Conservation (phyloP, 352 stramenopile genomes). For the Phytophthora macrochlamydospora region DNA sequence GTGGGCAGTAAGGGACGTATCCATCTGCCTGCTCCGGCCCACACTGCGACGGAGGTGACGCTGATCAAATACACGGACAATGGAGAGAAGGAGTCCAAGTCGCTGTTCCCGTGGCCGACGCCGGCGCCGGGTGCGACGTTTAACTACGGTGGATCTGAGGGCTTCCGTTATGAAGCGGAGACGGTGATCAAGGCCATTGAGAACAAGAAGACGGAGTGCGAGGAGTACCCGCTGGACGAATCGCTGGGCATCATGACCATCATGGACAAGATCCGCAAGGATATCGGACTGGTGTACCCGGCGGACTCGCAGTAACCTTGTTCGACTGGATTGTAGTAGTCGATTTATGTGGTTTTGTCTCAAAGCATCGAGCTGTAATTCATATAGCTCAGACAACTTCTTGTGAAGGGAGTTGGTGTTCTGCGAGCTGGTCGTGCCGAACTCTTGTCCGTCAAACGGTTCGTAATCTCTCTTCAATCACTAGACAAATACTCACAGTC, state of each 20-base stretch:
- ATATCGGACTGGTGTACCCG: constrained; percentile 53
- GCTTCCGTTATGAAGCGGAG: constrained; percentile 78
- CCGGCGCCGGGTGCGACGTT: constrained; percentile 53
- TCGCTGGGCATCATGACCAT: constrained; percentile 59
- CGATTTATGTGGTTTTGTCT: not conserved
- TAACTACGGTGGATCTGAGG: constrained; percentile 51
- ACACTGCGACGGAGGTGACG: constrained; percentile 56
- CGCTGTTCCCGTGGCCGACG: constrained; percentile 49
- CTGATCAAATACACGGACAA: constrained; percentile 18
- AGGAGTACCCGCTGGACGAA: constrained; percentile 56
- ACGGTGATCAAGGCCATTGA: constrained; percentile 65
- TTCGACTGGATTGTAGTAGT: not conserved
- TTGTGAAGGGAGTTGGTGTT: not conserved
- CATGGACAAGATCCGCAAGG: constrained; percentile 63
- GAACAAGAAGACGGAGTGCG: constrained; percentile 43
- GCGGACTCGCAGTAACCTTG: constrained; percentile 19
- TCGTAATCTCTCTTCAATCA: no score
- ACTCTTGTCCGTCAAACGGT: no score
- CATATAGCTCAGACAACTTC: not conserved
- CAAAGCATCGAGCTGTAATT: not conserved
- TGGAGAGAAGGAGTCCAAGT: constrained; percentile 31
- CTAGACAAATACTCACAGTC: no score
- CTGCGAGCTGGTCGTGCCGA: not conserved
- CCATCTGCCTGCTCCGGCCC: constrained; percentile 48
- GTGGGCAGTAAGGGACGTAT: constrained; percentile 71